phyloP scores from a whole-genome alignment of 139 green algal species.

The Auxenochlorella pyrenoidosa region DNA sequence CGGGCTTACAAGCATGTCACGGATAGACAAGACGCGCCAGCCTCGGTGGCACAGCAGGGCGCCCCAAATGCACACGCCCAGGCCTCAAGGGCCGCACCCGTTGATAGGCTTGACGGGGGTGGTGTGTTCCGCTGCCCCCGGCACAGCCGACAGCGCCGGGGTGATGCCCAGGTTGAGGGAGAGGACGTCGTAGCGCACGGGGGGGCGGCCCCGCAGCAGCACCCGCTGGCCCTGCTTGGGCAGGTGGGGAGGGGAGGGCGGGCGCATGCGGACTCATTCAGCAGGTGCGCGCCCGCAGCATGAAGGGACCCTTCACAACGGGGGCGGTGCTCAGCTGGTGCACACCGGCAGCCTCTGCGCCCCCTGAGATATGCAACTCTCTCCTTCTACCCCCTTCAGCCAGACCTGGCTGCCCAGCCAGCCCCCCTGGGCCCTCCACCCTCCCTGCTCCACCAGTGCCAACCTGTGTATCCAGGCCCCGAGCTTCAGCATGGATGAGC shows the following conservation, averaged over 20 bases:
- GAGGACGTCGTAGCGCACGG: conserved; percentile 89
- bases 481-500: conserved; percentile 81
- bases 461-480: conserved; percentile 70
- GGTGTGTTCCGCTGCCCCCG: conserved; percentile 72
- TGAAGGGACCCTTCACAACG: too few species aligned
- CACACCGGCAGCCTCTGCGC: too few species aligned
- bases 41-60: too few species aligned
- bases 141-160: conserved; percentile 62
- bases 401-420: too few species aligned
- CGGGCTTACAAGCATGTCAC: too few species aligned
- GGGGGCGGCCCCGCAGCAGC: conserved; percentile 64
- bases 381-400: too few species aligned
- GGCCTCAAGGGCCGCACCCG: conserved; percentile 4
- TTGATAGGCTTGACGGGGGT: conserved; percentile 95
- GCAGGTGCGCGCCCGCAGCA: too few species aligned
- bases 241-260: background rate
- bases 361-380: too few species aligned
- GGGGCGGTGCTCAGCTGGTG: too few species aligned
- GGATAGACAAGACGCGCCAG: too few species aligned
- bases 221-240: conserved; percentile 56
- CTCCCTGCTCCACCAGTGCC: background rate
- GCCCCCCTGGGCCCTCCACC: too few species aligned
- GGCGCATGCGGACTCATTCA: background rate
- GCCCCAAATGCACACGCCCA: background rate
- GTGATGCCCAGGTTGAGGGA: conserved; percentile 95